Base-by-base conservation (phyloP, 1,139 yeast species). In the Pichia sp. region DNA sequence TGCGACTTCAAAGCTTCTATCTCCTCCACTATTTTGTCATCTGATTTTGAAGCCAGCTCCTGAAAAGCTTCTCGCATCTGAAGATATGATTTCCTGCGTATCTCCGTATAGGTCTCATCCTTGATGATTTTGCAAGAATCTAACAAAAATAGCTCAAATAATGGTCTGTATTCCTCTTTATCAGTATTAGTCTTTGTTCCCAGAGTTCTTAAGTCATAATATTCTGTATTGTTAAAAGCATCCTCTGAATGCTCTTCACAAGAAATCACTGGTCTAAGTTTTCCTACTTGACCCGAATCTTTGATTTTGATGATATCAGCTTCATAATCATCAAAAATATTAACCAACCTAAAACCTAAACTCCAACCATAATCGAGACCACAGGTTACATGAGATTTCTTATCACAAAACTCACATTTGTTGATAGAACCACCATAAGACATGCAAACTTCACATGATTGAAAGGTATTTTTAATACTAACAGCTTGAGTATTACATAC, bases 311-410 rank as follows among this genome's bases (percentile, higher is more conserved):
- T 19, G 12, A 45, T 40, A 28, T 62, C 33, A 42, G 46, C 32
- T 60, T 57, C 18, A 49, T 31, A 8, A 34, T 40, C 12, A 44
- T 52, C 35, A 43, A 52, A 35, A 19, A 48, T 48, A 1, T 46
- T 44, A 2, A 56, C 22, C 5, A 77, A 49, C 35, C 60, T 61
- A 52, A 77, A 77, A 2, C 79, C 77, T 15, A 75, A 48, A 35
- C 59, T 60, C 52, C 62, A 71, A 9, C 64, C 65, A 3, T 68
- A 56, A 47, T 69, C 74, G 47, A 72, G 74, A 3, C 84, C 88
- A 64, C 95, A 85, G 0, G 84, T 80, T 1, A 76, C 67, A 59
- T 85, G 95, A 42, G 66, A 66, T 5, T 52, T 46, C 3, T 55
- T 54, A 1, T 56, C 47, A 48, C 83, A 77, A 4, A 59, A 42